phyloP scores from a whole-genome alignment of 2,329 filamentous ascomycete species.

The Colletotrichum cereale region DNA sequence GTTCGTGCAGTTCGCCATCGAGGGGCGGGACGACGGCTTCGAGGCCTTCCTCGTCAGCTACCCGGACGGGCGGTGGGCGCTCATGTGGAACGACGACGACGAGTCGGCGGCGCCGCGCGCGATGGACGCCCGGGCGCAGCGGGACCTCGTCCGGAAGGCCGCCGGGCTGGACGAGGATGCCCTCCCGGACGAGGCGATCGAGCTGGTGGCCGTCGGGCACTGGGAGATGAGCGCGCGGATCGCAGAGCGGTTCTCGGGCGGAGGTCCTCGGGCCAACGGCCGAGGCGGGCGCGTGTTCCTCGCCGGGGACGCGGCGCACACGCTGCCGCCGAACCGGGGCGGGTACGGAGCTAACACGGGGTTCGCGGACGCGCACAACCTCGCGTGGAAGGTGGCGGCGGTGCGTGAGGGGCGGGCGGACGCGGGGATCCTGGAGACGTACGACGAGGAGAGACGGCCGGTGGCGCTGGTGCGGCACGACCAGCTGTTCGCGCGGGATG shows the following conservation, averaged over 20 bases:
- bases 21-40: slow-evolving; percentile 43
- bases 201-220: slow-evolving; percentile 41
- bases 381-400: slow-evolving; percentile 57
- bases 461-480: slow-evolving; percentile 47
- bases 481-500: slow-evolving; percentile 44
- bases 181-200: slow-evolving; percentile 35
- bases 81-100: slow-evolving; percentile 22
- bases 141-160: slow-evolving; percentile 14
- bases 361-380: slow-evolving; percentile 55
- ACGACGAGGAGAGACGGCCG: slow-evolving; percentile 53
- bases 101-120: not conserved
- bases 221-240: slow-evolving; percentile 43
- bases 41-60: slow-evolving; percentile 46
- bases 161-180: slow-evolving; percentile 4
- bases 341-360: slow-evolving; percentile 38
- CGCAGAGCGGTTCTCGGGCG: slow-evolving; percentile 4
- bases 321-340: slow-evolving; percentile 29
- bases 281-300: slow-evolving; percentile 39
- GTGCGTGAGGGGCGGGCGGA: slow-evolving; percentile 46
- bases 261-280: too few species aligned
- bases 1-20: slow-evolving; percentile 50
- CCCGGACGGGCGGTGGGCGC: slow-evolving; percentile 43
- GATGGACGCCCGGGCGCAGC: slow-evolving; percentile 7
- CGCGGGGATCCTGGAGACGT: slow-evolving; percentile 50
- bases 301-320: slow-evolving; percentile 41